A percentile compares a stretch with the other conserved stretches of the same genome.
phyloP scores from a whole-genome alignment of 305 asterid species.

The Fraxinus platypoda region DNA sequence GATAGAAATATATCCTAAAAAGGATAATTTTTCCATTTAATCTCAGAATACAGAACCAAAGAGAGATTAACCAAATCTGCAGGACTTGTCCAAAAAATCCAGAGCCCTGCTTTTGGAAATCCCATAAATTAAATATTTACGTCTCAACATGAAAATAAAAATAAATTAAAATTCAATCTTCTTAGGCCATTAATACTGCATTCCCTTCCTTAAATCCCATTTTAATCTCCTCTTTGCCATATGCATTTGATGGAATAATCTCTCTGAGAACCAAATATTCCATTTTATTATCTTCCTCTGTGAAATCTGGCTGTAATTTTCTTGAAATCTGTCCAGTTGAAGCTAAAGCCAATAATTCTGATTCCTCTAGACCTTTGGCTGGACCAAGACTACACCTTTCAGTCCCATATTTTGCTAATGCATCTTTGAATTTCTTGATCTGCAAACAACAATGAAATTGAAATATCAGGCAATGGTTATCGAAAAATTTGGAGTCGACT shows the following conservation, averaged over 20 bases:
- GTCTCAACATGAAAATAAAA: conserved; percentile 14
- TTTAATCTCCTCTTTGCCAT: conserved; percentile 30
- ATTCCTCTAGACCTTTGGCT: conserved; percentile 55
- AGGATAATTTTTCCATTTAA: background rate
- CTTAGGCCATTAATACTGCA: conserved; percentile 49
- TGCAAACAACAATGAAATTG: conserved; percentile 13
- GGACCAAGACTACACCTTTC: conserved; percentile 40
- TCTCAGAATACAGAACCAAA: conserved; percentile 5
- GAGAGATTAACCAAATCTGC: conserved; percentile 24
- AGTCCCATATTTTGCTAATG: conserved; percentile 52
- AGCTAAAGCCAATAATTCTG: conserved; percentile 55
- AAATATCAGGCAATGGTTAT: background rate
- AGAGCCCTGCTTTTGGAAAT: conserved; percentile 38
- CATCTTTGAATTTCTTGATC: conserved; percentile 69
- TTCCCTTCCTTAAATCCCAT: conserved; percentile 33
- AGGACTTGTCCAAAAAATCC: conserved; percentile 39
- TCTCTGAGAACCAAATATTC: conserved; percentile 34
- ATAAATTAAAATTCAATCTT: background rate
- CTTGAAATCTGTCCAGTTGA: conserved; percentile 47
- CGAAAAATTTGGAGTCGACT: background rate
- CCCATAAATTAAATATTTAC: conserved; percentile 20
- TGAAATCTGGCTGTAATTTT: conserved; percentile 17
- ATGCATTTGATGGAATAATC: conserved; percentile 12
- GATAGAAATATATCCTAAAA: too few species aligned
- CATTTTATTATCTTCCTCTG: conserved; percentile 21